Conservation (phyloP, 2,329 filamentous ascomycete genomes). For the Diaporthe citrichinensis region DNA sequence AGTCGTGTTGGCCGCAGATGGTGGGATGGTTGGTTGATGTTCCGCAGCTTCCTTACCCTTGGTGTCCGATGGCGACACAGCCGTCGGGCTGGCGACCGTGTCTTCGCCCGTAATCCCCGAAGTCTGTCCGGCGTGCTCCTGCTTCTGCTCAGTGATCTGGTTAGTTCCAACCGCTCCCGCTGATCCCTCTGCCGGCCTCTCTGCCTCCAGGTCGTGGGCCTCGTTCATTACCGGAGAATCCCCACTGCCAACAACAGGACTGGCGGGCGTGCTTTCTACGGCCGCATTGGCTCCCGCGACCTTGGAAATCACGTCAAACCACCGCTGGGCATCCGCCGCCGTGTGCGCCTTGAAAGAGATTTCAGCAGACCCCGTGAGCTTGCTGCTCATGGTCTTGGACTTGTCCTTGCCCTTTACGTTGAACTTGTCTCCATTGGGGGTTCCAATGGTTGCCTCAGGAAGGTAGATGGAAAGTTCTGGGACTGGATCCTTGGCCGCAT, state of each 20-base stretch:
- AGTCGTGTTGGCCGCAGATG: conserved; percentile 38
- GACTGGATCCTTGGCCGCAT: conserved; percentile 73
- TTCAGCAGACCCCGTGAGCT: conserved; percentile 84
- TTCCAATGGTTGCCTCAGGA: conserved; percentile 86
- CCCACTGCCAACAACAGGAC: conserved; percentile 49
- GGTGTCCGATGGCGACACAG: conserved; percentile 47
- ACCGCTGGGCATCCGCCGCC: conserved; percentile 83
- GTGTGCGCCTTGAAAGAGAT: conserved; percentile 90
- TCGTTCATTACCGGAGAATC: conserved; percentile 50
- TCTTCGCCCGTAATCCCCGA: conserved; percentile 59
- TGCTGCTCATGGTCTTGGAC: conserved; percentile 83
- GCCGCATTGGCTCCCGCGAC: conserved; percentile 65
- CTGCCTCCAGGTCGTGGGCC: conserved; percentile 49
- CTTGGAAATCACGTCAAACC: conserved; percentile 81
- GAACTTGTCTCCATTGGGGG: conserved; percentile 84
- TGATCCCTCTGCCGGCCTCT: conserved; percentile 35
- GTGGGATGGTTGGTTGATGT: conserved; percentile 29
- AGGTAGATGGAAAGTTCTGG: conserved; percentile 94
- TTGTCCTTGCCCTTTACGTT: conserved; percentile 95
- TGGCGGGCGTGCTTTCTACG: conserved; percentile 49
- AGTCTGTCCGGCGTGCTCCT: conserved; percentile 60
- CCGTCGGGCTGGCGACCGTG: conserved; percentile 50
- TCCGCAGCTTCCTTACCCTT: conserved; percentile 38
- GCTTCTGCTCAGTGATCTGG: conserved; percentile 34
- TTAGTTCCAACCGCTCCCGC: conserved; percentile 43